A percentile compares a stretch with the other conserved stretches of the same genome.
phyloP scores from a whole-genome alignment of 2,329 filamentous ascomycete genomes.

The Ramichloridium luteum region DNA sequence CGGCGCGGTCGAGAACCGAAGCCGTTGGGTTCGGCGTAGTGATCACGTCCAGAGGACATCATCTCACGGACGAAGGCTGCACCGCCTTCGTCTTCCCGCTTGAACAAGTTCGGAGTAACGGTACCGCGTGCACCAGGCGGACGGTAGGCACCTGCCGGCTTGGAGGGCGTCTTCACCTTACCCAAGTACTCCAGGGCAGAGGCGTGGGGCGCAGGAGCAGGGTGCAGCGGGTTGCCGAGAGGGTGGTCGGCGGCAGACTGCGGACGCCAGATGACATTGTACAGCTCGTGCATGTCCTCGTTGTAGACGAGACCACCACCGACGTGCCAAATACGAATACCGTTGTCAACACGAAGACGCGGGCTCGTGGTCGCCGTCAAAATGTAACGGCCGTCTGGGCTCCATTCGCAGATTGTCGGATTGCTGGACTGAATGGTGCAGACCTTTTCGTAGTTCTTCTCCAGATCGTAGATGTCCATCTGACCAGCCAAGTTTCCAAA shows the following conservation, averaged over 20 bases:
- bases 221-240: conserved; percentile 57
- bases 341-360: conserved; percentile 89
- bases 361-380: conserved; percentile 97
- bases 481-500: conserved; percentile 96
- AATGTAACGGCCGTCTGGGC: conserved; percentile 87
- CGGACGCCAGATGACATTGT: conserved; percentile 78
- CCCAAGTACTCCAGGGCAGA: conserved; percentile 74
- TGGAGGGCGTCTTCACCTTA: conserved; percentile 85
- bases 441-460: conserved; percentile 86
- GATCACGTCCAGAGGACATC: conserved; percentile 34
- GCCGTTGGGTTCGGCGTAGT: conserved; percentile 52
- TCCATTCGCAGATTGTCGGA: conserved; percentile 94
- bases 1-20: conserved; percentile 55
- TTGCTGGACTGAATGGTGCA: conserved; percentile 92
- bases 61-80: conserved; percentile 78
- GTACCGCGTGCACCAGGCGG: conserved; percentile 86
- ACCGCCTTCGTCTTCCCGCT: conserved; percentile 93
- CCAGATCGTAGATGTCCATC: conserved; percentile 93
- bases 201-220: conserved; percentile 64
- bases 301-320: conserved; percentile 84
- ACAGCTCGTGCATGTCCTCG: conserved; percentile 87
- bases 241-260: conserved; percentile 50
- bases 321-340: conserved; percentile 89
- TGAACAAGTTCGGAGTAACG: conserved; percentile 83
- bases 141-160: conserved; percentile 92